phyloP scores from a whole-genome alignment of 352 stramenopile genomes.

The Aphanomyces cochlioides region DNA sequence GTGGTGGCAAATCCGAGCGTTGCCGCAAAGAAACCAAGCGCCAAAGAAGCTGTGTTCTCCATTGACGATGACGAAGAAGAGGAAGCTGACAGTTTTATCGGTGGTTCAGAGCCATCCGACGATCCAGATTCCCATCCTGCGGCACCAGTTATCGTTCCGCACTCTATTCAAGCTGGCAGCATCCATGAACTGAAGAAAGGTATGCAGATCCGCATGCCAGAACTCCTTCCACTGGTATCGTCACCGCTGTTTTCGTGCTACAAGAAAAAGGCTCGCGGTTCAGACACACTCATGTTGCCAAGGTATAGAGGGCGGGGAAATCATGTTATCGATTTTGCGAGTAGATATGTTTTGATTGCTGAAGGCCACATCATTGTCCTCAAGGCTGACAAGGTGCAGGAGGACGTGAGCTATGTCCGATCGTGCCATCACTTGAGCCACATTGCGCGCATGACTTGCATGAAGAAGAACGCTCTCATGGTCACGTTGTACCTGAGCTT shows the following conservation, averaged over 20 bases:
- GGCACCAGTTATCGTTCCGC: slow-evolving; percentile 37
- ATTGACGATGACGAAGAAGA: slow-evolving; percentile 74
- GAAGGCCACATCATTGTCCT: slow-evolving; percentile 78
- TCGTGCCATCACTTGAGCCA: slow-evolving; percentile 68
- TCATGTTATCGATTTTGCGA: neutral
- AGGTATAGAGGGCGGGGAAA: neutral
- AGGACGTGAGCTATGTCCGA: slow-evolving; percentile 74
- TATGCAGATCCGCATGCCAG: slow-evolving; percentile 58
- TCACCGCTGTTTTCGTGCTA: slow-evolving; percentile 81
- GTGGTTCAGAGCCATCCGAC: slow-evolving; percentile 18
- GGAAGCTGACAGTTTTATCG: slow-evolving; percentile 50
- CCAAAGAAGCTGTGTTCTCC: slow-evolving; percentile 76
- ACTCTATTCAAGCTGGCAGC: slow-evolving; percentile 53
- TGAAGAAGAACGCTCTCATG: slow-evolving; percentile 87
- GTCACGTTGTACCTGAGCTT: slow-evolving; percentile 86
- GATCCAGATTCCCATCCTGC: slow-evolving; percentile 7
- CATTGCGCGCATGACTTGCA: slow-evolving; percentile 77
- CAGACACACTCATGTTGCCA: slow-evolving; percentile 18
- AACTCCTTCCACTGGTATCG: slow-evolving; percentile 65
- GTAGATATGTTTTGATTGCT: slow-evolving; percentile 48
- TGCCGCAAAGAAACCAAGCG: slow-evolving; percentile 14
- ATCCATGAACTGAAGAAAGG: slow-evolving; percentile 55
- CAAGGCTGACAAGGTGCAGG: slow-evolving; percentile 61
- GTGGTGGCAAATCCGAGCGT: neutral
- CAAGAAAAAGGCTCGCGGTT: slow-evolving; percentile 64